Base-by-base conservation (phyloP, 1,284 basidiomycete species). In the Ceratobasidium sp. region DNA sequence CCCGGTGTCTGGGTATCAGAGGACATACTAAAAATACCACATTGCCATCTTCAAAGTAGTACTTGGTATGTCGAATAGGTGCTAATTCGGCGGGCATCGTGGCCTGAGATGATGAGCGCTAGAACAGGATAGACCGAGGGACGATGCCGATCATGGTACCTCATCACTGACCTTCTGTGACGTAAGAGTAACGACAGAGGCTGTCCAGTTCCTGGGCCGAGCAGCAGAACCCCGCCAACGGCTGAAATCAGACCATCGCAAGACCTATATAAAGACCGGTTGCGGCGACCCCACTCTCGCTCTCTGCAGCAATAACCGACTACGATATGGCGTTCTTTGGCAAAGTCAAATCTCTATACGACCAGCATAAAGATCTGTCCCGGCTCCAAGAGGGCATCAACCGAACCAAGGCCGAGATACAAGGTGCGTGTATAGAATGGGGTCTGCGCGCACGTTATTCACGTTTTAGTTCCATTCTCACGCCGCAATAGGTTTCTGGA, bases 381-480 rank as follows among this genome's bases (percentile, higher is more conserved):
- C 82, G 82, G n/a, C 61, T 87, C 28, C 85, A 85, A 20, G 84
- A 91, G 79, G 88, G 88, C 33, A 81, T 87, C 28, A 84, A 86
- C 23, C 88, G 90, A 80, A 78, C 78, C 44, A 84, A 82, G 79
- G 83, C 84, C 17, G 81, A 83, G 38, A 79, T 79, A 23, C 54
- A 54, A 28, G 71, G 75, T 61, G 61, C 62, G 52, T 62, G 33
- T 42, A 40, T 59, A 64, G 38, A 17, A n/a, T 59, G n/a, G 79
- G 38, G 20, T 57, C 40, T 17, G 9, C n/a, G 10, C 76, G 26
- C 68, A 38, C 66, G 20, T 26, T 15, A 54, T 67, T 68, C 48
- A 70, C 57, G 66, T 44, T 68, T 9, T 52, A 23, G n/a, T n/a
- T n/a, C n/a, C n/a, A n/a, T 17, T 44, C 28, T 56, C 20, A 20